Evolutionary conservation across 2,329 filamentous ascomycete species (phyloP), one percentile per base, ranked within the genome.

Genomic region (Pyrenochaeta sp.): DNA sequence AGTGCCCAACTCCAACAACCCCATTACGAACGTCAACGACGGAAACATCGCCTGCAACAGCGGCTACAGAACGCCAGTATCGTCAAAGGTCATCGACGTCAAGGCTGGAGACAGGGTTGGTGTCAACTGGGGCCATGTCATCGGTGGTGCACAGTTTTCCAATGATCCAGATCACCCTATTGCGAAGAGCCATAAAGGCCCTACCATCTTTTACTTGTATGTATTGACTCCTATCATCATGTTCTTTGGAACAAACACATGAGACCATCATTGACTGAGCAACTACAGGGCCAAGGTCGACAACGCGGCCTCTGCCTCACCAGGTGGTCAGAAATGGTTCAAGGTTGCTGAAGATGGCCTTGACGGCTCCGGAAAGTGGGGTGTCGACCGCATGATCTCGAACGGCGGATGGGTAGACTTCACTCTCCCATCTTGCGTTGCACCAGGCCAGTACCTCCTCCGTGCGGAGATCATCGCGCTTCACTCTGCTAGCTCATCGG

Each of bases 121-220:
- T 7, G 77, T 82, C 1, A 80, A 75, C 68, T 85, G 80, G 76
- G 81, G 82, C 36, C 83, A 85, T 62, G 75, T 84, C 45, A 79
- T 85, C 49, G 83, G 83, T 47, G 83, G 83, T 42, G 75, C 79
- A 7, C 82, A 85, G 67, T 78, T 75, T 59, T 47, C 81, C 39
- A 76, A 76, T 58, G 69, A 72, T 17, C 58, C 73, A 2, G 81
- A 83, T 54, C 73, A 83, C 52, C 81, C 80, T 7, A 82, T 82
- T 55, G 80, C 81, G 7, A 69, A 74, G 44, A 77, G 73, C 29
- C 80, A 82, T 64, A 81, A 82, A 71, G 80, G 80, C 9, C 73
- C 73, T 12, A 64, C 74, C 4, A 64, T 75, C 9, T 70, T 77
- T 40, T 76, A 77, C 59, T 67, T 77, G 68, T 73, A 66, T 33